Conservation (phyloP, 1,139 yeast species). For the Blastobotrys elegans region DNA sequence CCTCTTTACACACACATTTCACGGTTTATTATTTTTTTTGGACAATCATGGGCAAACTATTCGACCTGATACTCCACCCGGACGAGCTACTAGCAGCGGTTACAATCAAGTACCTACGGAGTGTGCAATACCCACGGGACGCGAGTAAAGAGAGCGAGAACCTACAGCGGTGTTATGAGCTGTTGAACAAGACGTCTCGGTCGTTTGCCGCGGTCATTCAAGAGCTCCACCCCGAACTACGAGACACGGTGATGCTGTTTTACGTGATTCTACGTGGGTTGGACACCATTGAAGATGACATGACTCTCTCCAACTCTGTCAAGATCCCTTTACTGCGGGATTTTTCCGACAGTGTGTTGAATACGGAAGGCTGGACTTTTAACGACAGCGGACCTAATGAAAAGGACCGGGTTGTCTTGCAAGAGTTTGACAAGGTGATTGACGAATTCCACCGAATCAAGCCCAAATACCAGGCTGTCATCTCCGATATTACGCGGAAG, state of each 20-base stretch:
- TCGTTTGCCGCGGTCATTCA: constrained; percentile 89
- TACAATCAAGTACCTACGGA: constrained; percentile 41
- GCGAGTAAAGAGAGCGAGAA: constrained; percentile 42
- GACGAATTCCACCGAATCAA: constrained; percentile 67
- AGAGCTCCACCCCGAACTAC: constrained; percentile 86
- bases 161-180: constrained; percentile 60
- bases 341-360: constrained; percentile 56
- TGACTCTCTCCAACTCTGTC: constrained; percentile 65
- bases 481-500: constrained; percentile 66
- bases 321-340: constrained; percentile 71
- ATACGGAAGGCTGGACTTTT: constrained; percentile 72
- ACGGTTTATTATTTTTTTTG: too few species aligned
- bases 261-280: constrained; percentile 83
- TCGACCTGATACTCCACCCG: constrained; percentile 65
- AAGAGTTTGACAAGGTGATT: constrained; percentile 66
- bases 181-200: constrained; percentile 70
- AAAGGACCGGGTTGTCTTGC: constrained; percentile 73
- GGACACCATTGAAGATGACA: constrained; percentile 96
- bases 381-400: constrained; percentile 67
- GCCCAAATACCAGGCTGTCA: constrained; percentile 72
- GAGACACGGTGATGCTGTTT: constrained; percentile 73
- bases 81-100: constrained; percentile 63
- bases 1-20: neutral
- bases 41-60: constrained; percentile 59
- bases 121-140: constrained; percentile 51